Conservation (phyloP, 805 yeast genomes). For the Cyberlindnera americana region DNA sequence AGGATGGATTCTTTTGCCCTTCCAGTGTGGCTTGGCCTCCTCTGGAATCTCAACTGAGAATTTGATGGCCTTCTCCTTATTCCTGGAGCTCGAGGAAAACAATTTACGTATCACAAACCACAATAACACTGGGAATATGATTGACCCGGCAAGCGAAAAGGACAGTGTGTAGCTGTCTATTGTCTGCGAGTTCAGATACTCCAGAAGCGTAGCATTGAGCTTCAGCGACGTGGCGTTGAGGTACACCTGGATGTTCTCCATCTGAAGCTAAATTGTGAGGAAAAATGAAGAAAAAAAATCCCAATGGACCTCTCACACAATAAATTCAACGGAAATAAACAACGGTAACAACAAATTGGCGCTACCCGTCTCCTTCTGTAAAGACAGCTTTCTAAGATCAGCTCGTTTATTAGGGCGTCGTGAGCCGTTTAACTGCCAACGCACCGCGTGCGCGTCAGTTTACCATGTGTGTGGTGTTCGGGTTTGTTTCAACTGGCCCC, state of each 20-base stretch:
- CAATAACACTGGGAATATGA: slow-evolving; percentile 9
- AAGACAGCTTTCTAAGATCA: no score
- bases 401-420: no score
- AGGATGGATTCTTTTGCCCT: slow-evolving; percentile 73
- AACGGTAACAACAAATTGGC: no score
- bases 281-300: no score
- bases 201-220: slow-evolving; percentile 25
- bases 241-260: slow-evolving; percentile 19
- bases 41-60: slow-evolving; percentile 61
- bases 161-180: slow-evolving; percentile 16
- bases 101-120: slow-evolving; percentile 17
- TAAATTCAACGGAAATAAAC: no score
- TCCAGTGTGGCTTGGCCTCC: slow-evolving; percentile 87
- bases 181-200: slow-evolving; percentile 16
- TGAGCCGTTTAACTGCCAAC: no score
- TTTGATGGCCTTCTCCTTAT: slow-evolving; percentile 33
- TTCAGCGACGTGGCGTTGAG: slow-evolving; percentile 21
- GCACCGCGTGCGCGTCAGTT: no score
- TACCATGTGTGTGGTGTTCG: no score
- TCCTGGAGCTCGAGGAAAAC: slow-evolving; percentile 1
- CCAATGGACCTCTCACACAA: no score
- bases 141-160: slow-evolving; percentile 18
- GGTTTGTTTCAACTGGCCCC: no score
- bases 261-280: not conserved
- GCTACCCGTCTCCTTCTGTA: no score